Conservation (phyloP, 345 rosid species). For the Salix brachista region DNA sequence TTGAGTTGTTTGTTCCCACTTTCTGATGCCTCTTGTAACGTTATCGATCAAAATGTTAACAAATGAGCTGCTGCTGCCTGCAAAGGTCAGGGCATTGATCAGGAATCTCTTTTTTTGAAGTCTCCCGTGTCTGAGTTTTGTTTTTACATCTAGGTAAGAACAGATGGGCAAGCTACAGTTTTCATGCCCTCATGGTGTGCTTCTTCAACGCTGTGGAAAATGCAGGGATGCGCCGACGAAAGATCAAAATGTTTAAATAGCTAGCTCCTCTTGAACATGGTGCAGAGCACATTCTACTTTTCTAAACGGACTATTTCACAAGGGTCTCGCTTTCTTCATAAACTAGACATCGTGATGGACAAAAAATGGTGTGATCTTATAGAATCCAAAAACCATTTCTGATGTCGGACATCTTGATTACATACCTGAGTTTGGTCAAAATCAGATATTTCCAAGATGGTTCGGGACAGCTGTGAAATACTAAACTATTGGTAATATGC, state of each 20-base stretch:
- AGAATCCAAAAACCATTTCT: neutral
- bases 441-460: neutral
- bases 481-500: neutral
- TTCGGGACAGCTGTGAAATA: neutral
- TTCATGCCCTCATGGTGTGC: neutral
- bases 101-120: too few relatives aligned
- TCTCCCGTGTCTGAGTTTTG: too few relatives aligned
- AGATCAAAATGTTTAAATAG: too few relatives aligned
- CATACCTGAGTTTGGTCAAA: neutral
- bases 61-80: neutral
- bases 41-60: neutral
- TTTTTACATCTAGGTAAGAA: too few relatives aligned
- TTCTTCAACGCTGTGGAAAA: neutral
- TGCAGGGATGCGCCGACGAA: neutral
- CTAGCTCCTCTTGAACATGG: neutral
- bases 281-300: neutral
- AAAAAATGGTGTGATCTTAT: neutral
- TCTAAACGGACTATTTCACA: neutral
- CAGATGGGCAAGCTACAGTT: neutral
- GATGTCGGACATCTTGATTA: neutral
- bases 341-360: neutral
- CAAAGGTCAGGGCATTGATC: neutral
- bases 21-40: neutral
- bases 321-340: neutral
- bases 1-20: neutral